Conservation (phyloP, 2,329 filamentous ascomycete species). For the Microdochium nivale region DNA sequence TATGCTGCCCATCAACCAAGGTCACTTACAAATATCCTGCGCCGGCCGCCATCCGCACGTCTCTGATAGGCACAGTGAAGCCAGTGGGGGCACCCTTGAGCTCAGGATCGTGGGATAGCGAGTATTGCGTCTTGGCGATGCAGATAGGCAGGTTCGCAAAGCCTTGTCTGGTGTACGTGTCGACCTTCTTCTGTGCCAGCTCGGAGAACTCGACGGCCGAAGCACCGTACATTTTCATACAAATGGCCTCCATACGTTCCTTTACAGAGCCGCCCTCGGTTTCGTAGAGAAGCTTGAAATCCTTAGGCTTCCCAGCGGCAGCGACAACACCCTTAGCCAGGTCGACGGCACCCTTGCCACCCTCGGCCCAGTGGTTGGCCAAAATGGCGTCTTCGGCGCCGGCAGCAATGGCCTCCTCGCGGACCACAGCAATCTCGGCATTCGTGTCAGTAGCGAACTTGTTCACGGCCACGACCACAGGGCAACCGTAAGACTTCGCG, state of each 20-base stretch:
- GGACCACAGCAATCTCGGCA: constrained; percentile 80
- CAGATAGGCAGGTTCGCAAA: constrained; percentile 92
- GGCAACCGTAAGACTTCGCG: constrained; percentile 79
- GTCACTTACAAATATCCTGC: constrained; percentile 75
- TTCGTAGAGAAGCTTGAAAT: constrained; percentile 81
- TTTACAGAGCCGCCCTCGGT: constrained; percentile 67
- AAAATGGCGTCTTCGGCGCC: constrained; percentile 91
- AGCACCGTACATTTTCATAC: constrained; percentile 90
- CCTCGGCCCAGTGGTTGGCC: constrained; percentile 94
- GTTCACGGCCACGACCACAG: constrained; percentile 96
- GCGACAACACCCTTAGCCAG: constrained; percentile 80
- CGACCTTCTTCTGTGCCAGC: constrained; percentile 90
- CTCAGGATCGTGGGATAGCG: constrained; percentile 82
- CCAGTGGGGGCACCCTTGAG: constrained; percentile 92
- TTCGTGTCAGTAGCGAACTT: constrained; percentile 91
- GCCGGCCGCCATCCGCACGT: constrained; percentile 88
- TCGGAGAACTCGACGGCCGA: constrained; percentile 86
- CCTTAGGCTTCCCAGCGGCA: constrained; percentile 73
- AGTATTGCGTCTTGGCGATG: constrained; percentile 98
- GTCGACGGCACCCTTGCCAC: constrained; percentile 81
- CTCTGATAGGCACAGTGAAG: constrained; percentile 89
- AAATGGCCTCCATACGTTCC: constrained; percentile 85
- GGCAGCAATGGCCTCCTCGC: constrained; percentile 83
- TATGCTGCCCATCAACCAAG: not conserved
- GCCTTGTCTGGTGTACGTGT: constrained; percentile 87